Evolutionary conservation across 164 flowering plant genomes (phyloP), one percentile per base, ranked within the genome.

Genomic region (Vitis cinerea): DNA sequence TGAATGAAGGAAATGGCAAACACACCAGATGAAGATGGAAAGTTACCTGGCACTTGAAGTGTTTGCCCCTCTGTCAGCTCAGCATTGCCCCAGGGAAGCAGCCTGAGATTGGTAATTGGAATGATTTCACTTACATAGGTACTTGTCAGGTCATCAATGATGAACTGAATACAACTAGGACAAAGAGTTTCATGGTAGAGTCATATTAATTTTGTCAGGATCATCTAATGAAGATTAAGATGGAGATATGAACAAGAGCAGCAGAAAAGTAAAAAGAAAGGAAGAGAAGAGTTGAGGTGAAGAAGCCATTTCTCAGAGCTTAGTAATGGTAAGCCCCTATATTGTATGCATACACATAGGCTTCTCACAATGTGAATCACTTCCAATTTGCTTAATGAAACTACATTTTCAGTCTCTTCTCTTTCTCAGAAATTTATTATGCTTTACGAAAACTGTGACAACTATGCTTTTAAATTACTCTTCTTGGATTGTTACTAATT

Each of bases 51-150:
- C 78, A 78, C 27, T 23, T 23, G 27, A 23, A 23, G 27, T 23
- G 27, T 23, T 1, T 23, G 27, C 0, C 27, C 27, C 27, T 23
- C 27, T 23, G 27, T 23, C 27, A 23, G 27, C 27, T 5, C 0
- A 30, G 81, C 66, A 59, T 74, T 60, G 3, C 67, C 81, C 76
- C 75, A 74, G 27, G 81, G 81, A 8, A 75, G 65, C 14, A 75
- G 72, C 71, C 65, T 63, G 68, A 78, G 81, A 57, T 78, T 68
- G 73, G 66, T 53, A 19, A 72, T 61, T 53, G 23, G 44, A 63
- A 59, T 60, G 74, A 75, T 71, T 61, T 50, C 70, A 10, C 61
- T 67, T 50, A 64, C 23, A 53, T 75, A 71, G 15, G 62, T 37
- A 1, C 14, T 16, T 4, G 13, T 59, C 0, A 75, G 71, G 37